A percentile compares a stretch with the other conserved stretches of the same genome.
Evolutionary conservation across 177 flowering plant genomes (phyloP).

Genomic region (Viscum album): DNA sequence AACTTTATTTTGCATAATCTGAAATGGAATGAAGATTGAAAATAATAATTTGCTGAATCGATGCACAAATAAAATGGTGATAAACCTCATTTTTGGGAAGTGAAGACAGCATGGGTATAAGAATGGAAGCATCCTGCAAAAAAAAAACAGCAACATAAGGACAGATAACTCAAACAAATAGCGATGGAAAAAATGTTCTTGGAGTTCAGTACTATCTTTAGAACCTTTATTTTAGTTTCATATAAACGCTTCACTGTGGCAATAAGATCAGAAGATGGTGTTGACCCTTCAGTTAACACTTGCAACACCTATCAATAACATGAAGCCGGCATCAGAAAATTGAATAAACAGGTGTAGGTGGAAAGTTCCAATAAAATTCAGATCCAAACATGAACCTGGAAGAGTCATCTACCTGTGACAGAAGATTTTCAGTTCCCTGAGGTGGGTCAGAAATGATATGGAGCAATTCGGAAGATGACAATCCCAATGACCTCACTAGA

Average conservation of each 20-base stretch:
- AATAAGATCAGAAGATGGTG: constrained; percentile 68
- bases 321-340: constrained; percentile 10
- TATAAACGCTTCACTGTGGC: constrained; percentile 76
- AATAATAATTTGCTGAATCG: no score
- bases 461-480: constrained; percentile 64
- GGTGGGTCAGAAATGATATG: constrained; percentile 86
- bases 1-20: no score
- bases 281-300: constrained; percentile 60
- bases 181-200: background rate
- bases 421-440: constrained; percentile 79
- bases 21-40: no score
- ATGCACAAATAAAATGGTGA: background rate
- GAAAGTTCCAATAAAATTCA: background rate
- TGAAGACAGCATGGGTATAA: constrained; percentile 79
- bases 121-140: constrained; percentile 82
- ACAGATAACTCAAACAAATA: constrained; percentile 1
- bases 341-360: background rate
- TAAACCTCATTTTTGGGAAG: constrained; percentile 81
- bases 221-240: constrained; percentile 84
- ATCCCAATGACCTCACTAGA: constrained; percentile 61
- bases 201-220: constrained; percentile 2
- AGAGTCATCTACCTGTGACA: constrained; percentile 46
- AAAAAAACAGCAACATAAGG: constrained; percentile 15
- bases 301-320: constrained; percentile 53
- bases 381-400: background rate